phyloP scores from a whole-genome alignment of 345 rosid species.

The Melaleuca alternifolia region DNA sequence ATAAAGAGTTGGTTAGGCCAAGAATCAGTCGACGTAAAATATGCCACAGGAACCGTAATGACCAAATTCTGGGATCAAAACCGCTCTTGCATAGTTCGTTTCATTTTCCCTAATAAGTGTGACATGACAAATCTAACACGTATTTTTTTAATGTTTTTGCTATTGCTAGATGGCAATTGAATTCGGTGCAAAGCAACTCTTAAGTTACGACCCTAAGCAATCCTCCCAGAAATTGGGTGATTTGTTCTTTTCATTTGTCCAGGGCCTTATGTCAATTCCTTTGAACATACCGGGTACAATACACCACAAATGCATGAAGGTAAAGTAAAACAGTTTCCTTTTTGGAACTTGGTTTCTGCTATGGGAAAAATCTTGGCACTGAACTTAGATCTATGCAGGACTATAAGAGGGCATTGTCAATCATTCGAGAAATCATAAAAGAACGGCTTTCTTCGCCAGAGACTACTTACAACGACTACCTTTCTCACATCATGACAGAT shows the following conservation, averaged over 20 bases:
- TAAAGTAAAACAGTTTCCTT: not conserved
- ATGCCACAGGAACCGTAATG: not conserved
- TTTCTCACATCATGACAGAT: conserved; percentile 8
- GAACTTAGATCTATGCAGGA: not conserved
- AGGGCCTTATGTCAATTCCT: conserved; percentile 19
- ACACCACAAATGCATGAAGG: conserved; percentile 24
- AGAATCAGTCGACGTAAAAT: not conserved
- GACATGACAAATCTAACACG: not conserved
- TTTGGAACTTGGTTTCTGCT: not conserved
- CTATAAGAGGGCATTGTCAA: not conserved
- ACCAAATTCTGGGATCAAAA: not conserved
- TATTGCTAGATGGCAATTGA: conserved; percentile 12
- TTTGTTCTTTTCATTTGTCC: not conserved
- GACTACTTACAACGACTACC: conserved; percentile 2
- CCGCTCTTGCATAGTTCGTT: not conserved
- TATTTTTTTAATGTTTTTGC: not conserved
- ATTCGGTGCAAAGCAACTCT: conserved; percentile 3
- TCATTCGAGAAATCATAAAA: not conserved
- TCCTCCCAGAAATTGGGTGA: conserved; percentile 1
- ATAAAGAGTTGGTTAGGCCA: conserved; percentile 3
- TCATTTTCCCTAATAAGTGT: not conserved
- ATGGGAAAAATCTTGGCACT: not conserved
- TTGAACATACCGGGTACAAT: conserved; percentile 26
- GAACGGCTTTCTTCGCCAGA: conserved; percentile 2
- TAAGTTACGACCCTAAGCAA: conserved; percentile 10